These are phyloP conservation scores for Bruguiera parviflora DNA, from an alignment of 345 rosid species.

Conservation along the genomic window DNA sequence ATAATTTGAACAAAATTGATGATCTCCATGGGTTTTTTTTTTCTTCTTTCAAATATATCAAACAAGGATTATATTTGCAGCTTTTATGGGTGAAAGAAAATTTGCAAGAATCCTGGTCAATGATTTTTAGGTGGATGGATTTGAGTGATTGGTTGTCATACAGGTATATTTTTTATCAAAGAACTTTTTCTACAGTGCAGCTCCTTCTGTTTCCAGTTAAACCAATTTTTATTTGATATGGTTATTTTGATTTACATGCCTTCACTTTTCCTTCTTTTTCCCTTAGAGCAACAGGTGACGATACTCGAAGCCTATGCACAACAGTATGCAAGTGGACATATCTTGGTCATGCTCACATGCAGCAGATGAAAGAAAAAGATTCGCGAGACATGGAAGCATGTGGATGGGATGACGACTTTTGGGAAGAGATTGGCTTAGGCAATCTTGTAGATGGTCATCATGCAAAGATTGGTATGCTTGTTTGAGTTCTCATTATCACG, in stretches of 20 bases:
- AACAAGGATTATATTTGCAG: slow-evolving; percentile 39
- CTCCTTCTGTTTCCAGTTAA: slow-evolving; percentile 9
- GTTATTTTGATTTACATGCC: slow-evolving; percentile 1
- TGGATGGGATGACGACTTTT: slow-evolving; percentile 99
- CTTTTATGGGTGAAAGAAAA: slow-evolving; percentile 98
- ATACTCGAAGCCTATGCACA: slow-evolving; percentile 93
- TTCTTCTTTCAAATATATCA: background rate
- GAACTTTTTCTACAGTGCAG: slow-evolving; percentile 3
- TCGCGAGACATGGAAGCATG: slow-evolving; percentile 92
- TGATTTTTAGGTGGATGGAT: slow-evolving; percentile 97
- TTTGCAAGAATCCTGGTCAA: slow-evolving; percentile 88
- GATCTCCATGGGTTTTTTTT: background rate
- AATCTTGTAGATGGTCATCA: slow-evolving; percentile 95
- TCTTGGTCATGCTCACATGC: slow-evolving; percentile 99
- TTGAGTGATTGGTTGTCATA: slow-evolving; percentile 98
- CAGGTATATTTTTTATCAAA: slow-evolving; percentile 40
- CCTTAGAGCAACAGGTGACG: slow-evolving; percentile 91
- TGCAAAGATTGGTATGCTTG: slow-evolving; percentile 78
- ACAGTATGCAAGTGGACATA: slow-evolving; percentile 97
- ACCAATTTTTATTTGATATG: background rate
- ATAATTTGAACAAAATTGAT: background rate
- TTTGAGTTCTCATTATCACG: slow-evolving; percentile 4
- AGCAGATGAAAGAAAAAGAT: slow-evolving; percentile 62
- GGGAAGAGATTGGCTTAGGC: slow-evolving; percentile 98
- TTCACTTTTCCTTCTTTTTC: slow-evolving; percentile 1